Percentiles rank a stretch among this genome's conserved stretches.
Evolutionary conservation across 306 rosid species (phyloP).

Genomic region (Ormosia semicastrata): DNA sequence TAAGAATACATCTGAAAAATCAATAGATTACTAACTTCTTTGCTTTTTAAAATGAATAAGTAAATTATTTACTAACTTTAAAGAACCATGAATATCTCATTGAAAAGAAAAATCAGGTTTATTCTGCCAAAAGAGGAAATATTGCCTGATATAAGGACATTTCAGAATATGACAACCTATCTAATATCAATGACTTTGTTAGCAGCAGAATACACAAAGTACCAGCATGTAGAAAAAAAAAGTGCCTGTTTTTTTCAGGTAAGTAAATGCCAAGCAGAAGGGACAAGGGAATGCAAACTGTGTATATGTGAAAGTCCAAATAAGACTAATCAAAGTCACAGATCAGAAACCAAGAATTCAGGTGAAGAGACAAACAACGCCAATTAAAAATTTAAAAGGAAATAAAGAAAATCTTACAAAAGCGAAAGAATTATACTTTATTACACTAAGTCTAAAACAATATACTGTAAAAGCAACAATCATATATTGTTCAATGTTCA

Average conservation of each 20-base stretch:
- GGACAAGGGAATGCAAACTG: neutral
- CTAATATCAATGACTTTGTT: neutral
- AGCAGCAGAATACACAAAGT: neutral
- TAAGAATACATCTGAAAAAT: neutral
- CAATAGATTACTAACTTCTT: neutral
- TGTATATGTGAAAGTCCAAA: neutral
- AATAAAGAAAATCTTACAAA: neutral
- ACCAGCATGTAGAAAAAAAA: neutral
- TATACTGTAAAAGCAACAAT: neutral
- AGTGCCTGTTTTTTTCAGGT: neutral
- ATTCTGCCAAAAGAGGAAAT: neutral
- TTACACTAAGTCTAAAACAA: neutral
- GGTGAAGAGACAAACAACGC: neutral
- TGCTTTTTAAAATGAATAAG: neutral
- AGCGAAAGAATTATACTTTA: neutral
- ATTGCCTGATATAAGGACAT: neutral
- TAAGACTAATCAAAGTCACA: neutral
- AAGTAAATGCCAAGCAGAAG: neutral
- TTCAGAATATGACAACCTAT: neutral
- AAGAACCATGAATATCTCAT: neutral
- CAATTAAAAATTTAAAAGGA: neutral
- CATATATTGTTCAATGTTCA: neutral
- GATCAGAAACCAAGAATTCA: neutral
- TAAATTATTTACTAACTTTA: neutral
- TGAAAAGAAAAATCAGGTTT: neutral